Evolutionary conservation across 768 basidiomycete species (phyloP).

Genomic region (Podaxis sp.): DNA sequence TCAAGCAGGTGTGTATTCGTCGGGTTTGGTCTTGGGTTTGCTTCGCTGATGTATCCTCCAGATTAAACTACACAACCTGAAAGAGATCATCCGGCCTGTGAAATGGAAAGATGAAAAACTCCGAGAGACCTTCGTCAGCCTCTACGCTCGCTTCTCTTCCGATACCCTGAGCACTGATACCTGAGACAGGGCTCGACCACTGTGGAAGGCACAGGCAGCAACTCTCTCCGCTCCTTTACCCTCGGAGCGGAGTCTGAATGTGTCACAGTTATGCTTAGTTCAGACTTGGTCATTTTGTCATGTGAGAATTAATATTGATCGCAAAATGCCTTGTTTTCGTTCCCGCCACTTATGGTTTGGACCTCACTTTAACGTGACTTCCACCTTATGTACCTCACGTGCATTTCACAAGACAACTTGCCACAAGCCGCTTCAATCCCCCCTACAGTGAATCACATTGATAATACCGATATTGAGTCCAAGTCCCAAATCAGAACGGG

Average conservation of each 20-base stretch:
- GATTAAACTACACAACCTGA: not conserved
- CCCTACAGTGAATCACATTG: not conserved
- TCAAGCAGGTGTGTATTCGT: not conserved
- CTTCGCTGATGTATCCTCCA: not conserved
- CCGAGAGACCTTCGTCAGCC: not conserved
- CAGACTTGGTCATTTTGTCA: not conserved
- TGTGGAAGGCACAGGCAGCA: not conserved
- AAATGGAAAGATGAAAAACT: constrained; percentile 3
- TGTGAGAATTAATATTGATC: not conserved
- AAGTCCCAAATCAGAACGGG: not conserved
- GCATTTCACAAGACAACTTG: too few relatives aligned
- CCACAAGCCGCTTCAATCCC: too few relatives aligned
- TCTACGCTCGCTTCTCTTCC: constrained; percentile 19
- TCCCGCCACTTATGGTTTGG: not conserved
- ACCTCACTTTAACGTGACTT: too few relatives aligned
- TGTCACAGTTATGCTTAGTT: not conserved
- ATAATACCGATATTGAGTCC: not conserved
- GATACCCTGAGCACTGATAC: not conserved
- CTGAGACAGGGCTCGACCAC: not conserved
- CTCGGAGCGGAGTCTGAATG: not conserved
- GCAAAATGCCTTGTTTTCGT: not conserved
- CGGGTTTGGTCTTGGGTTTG: too few relatives aligned
- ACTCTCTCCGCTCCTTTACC: not conserved
- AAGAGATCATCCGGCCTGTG: not conserved
- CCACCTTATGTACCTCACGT: too few relatives aligned